phyloP scores from a whole-genome alignment of 106 monocot genomes.

The Cymbidium sinense region DNA sequence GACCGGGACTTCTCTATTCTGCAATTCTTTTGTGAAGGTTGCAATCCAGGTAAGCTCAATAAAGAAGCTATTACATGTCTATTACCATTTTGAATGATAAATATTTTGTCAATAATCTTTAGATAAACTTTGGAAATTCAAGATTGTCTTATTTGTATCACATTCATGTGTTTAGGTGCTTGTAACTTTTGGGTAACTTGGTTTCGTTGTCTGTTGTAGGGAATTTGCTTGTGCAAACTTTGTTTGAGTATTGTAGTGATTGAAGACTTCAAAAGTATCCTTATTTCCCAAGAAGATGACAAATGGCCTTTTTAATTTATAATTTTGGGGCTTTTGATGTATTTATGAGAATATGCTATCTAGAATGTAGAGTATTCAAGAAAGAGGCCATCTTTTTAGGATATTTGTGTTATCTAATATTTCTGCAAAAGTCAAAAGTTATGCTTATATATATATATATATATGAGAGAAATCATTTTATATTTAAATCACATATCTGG shows the following conservation, averaged over 20 bases:
- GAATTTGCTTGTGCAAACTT: not conserved
- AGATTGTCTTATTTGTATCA: not conserved
- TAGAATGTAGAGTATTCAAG: not conserved
- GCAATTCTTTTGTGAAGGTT: slow-evolving; percentile 48
- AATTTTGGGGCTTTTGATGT: not conserved
- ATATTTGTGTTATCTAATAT: not conserved
- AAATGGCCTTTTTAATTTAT: not conserved
- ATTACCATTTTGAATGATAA: not conserved
- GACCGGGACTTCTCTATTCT: slow-evolving; percentile 62
- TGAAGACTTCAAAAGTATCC: not conserved
- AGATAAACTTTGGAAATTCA: not conserved
- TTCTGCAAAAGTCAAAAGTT: too few species aligned
- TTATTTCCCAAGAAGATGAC: not conserved
- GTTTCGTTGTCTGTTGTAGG: not conserved
- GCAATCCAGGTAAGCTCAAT: slow-evolving; percentile 53
- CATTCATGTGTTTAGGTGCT: not conserved
- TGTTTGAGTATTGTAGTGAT: not conserved
- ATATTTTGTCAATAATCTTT: not conserved
- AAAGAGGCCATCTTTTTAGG: not conserved
- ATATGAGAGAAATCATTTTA: too few species aligned
- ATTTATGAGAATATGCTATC: not conserved
- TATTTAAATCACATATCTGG: too few species aligned
- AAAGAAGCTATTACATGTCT: not conserved
- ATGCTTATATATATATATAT: too few species aligned
- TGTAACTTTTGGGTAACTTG: not conserved